Evolutionary conservation across 2,329 filamentous ascomycete species (phyloP), one percentile per base, ranked within the genome.

Genomic region (Pyrenophora graminea): DNA sequence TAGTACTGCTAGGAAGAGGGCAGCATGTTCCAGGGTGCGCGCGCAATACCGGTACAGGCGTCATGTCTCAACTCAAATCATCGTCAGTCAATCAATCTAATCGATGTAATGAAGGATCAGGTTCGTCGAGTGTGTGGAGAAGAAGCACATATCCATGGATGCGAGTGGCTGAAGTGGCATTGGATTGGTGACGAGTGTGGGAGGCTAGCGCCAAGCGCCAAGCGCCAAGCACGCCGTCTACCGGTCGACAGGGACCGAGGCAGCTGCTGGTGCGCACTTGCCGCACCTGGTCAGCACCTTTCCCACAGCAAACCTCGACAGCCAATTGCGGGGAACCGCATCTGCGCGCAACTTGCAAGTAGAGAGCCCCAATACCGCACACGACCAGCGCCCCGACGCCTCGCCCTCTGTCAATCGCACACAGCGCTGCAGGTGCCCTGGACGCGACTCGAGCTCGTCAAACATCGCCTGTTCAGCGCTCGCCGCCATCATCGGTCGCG

Each of bases 311-410:
- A 59, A 59, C 42, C 52, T 57, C 51, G 40, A 48, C 62, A 53
- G 54, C 58, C 62, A 65, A 63, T 66, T 68, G 63, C 63, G 64
- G 62, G 63, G 62, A 56, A 62, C 49, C 49, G 49, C 49, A 52
- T 43, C 34, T 61, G 53, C 55, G 63, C 59, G 61, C 61, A 62
- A 42, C 43, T 47, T 47, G 43, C 15, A 15, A 15, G 15, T 36
- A 41, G 42, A 31, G 18, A 32, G 43, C 37, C 39, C 38, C 47
- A 45, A 44, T 45, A 45, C 45, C 48, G 46, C 55, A 52, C 56
- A 62, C 60, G 52, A 54, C 51, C 55, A 46, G 40, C 51, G 45
- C 48, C 36, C 17, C 46, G 37, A 43, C 45, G 49, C 50, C 49
- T 39, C 49, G 44, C 31, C 36, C 49, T 44, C 39, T 30, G 32